These are phyloP conservation scores for Clohesyomyces aquaticus DNA, from an alignment of 495 filamentous ascomycete species.

Conservation along the genomic window DNA sequence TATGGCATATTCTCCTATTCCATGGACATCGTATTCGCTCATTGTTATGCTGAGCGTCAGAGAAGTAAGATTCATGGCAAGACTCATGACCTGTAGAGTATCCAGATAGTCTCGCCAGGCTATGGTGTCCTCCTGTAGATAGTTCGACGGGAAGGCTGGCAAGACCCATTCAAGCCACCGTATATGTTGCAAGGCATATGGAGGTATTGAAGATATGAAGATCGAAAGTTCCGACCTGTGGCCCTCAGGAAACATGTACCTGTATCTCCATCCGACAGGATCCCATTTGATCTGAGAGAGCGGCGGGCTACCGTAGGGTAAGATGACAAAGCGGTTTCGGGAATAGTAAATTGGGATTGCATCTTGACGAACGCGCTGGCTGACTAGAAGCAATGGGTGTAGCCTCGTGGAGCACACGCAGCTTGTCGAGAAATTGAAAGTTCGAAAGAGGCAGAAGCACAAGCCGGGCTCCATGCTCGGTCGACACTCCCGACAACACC, in stretches of 20 bases:
- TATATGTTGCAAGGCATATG: not conserved
- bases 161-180: conserved; percentile 5
- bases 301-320: not conserved
- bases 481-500: no score
- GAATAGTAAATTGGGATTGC: conserved; percentile 9
- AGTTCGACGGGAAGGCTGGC: not conserved
- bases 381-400: conserved; percentile 14
- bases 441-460: conserved; percentile 2
- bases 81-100: not conserved
- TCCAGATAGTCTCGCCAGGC: not conserved
- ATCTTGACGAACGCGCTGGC: conserved; percentile 10
- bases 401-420: not conserved
- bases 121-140: not conserved
- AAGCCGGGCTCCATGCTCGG: not conserved
- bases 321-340: conserved; percentile 4
- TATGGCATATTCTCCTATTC: no score
- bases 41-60: no score
- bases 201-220: not conserved
- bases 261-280: no score
- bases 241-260: not conserved
- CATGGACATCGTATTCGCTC: no score
- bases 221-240: conserved; percentile 3
- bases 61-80: not conserved
- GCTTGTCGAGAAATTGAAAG: not conserved
- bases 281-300: no score